Evolutionary conservation across 352 stramenopile genomes (phyloP), one percentile per base, ranked within the genome.

Genomic region (Phytophthora fragariae): DNA sequence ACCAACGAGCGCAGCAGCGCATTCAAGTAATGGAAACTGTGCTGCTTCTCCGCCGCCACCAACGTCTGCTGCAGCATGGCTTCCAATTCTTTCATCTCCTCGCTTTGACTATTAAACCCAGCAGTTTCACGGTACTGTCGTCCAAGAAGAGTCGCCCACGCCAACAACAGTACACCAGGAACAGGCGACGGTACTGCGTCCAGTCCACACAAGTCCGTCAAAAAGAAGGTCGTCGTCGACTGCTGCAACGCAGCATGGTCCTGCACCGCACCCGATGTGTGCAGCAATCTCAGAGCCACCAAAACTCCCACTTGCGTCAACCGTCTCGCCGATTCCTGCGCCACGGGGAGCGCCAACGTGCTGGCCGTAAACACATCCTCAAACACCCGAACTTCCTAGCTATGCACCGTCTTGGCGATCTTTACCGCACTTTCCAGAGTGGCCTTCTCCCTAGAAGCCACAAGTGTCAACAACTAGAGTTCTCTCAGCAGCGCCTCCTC

Each of bases 401-500:
- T 67, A 5, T 79, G 50, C 19, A 89, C 56, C 1, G 73, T 73
- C 58, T 80, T 82, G 19, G 76, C 68, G n/a, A 83, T 79, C 50
- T 73, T 61, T 12, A 89, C 31, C 1, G 80, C 78, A 14, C 68
- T 64, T 0, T 67, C 19, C 15, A 88, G 57, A 10, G 75, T 76
- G 11, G 84, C 15, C 17, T 73, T 81, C 47, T 90, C 81, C 1
- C 74, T 80, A 9, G 79, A 84, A 19, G 64, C 57, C 35, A 84
- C 76, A 5, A 92, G 66, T 7, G 73, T 79, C 9, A 92, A 57
- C 65, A 93, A 47, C 49, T 91, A 59, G 66, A 92, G 58, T 35
- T 93, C 81, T 41, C 86, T 70, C 64, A 92, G 55, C 21, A 93
- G 61, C n/a, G 72, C 71, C 35, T 89, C 83, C 65, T 93, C 86